A percentile compares a stretch with the other conserved stretches of the same genome.
These are phyloP conservation scores for Phragmites australis DNA, from an alignment of 176 grass and related monocot genomes.

Conservation along the genomic window DNA sequence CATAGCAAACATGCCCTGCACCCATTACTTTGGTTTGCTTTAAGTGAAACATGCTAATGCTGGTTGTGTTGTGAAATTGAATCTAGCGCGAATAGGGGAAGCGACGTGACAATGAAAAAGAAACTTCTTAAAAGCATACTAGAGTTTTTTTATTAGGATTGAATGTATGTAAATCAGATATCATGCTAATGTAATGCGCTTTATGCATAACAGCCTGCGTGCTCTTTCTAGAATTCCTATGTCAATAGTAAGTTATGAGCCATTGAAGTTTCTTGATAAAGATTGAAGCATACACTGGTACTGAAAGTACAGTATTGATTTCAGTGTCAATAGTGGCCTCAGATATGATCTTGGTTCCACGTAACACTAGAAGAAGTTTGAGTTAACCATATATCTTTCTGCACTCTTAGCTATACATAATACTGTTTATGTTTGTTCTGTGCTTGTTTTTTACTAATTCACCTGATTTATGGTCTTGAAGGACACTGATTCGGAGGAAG, in stretches of 20 bases:
- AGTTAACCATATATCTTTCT: not conserved
- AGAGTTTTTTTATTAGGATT: not conserved
- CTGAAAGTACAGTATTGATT: not conserved
- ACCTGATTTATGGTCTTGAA: slow-evolving; percentile 21
- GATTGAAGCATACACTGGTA: not conserved
- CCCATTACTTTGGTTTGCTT: not conserved
- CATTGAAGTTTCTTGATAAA: not conserved
- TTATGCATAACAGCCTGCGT: not conserved
- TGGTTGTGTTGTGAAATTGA: not conserved
- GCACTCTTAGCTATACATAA: not conserved
- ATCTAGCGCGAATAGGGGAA: not conserved
- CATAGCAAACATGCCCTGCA: not conserved
- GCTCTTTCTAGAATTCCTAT: not conserved
- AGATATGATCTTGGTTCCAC: not conserved
- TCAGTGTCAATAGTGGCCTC: not conserved
- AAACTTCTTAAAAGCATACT: not conserved
- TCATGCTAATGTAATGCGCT: not conserved
- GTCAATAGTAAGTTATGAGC: not conserved
- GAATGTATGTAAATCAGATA: not conserved
- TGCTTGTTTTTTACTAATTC: slow-evolving; percentile 1
- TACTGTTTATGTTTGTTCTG: not conserved
- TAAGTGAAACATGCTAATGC: not conserved
- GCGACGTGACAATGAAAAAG: not conserved
- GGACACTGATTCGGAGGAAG: slow-evolving; percentile 41
- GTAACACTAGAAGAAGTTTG: not conserved